These are phyloP conservation scores for Diddensiella transvaalensis DNA, from an alignment of 805 yeast species.

Conservation along the genomic window DNA sequence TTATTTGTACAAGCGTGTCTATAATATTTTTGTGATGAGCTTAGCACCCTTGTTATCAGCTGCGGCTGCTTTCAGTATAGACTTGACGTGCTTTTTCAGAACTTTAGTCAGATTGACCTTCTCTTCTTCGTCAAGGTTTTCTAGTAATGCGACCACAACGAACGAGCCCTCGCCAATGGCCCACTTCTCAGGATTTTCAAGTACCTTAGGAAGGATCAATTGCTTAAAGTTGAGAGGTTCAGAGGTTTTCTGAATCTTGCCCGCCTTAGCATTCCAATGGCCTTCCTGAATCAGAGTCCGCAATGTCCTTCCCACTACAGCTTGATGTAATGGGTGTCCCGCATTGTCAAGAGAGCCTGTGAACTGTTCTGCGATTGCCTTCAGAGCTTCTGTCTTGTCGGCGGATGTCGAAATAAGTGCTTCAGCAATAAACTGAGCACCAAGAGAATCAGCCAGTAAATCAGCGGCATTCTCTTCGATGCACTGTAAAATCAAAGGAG, in stretches of 20 bases:
- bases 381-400: slow-evolving; percentile 42
- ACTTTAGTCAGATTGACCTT: slow-evolving; percentile 47
- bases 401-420: slow-evolving; percentile 56
- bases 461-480: slow-evolving; percentile 49
- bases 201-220: slow-evolving; percentile 47
- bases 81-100: slow-evolving; percentile 40
- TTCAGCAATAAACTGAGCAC: slow-evolving; percentile 81
- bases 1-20: slow-evolving; percentile 1
- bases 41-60: slow-evolving; percentile 35
- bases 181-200: slow-evolving; percentile 61
- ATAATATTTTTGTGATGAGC: slow-evolving; percentile 25
- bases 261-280: slow-evolving; percentile 68
- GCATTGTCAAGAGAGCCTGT: slow-evolving; percentile 66
- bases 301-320: slow-evolving; percentile 70
- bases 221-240: slow-evolving; percentile 47
- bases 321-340: slow-evolving; percentile 59
- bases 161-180: slow-evolving; percentile 69
- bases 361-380: slow-evolving; percentile 47
- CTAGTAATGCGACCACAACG: slow-evolving; percentile 75
- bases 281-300: slow-evolving; percentile 81
- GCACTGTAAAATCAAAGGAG: slow-evolving; percentile 60
- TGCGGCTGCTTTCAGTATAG: slow-evolving; percentile 26
- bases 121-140: slow-evolving; percentile 48
- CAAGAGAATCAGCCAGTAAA: slow-evolving; percentile 65
- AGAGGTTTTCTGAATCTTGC: slow-evolving; percentile 44